Conservation (phyloP, 192 early-diverging fungal species). For the Coemansia sp. region DNA sequence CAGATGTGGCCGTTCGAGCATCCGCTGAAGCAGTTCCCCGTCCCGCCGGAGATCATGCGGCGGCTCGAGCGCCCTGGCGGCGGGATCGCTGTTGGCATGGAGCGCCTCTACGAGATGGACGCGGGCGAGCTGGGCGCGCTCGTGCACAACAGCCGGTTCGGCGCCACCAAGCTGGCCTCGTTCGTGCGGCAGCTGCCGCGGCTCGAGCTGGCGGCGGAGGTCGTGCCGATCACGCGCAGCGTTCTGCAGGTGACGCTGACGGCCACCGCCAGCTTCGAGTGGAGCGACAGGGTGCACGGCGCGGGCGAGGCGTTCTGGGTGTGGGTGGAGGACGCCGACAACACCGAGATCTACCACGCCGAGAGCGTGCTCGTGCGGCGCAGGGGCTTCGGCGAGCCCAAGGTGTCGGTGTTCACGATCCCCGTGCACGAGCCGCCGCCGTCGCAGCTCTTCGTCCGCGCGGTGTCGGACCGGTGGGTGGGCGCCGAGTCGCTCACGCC, state of each 20-base stretch:
- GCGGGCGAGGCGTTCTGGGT: conserved; percentile 92
- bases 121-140: conserved; percentile 83
- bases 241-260: conserved; percentile 84
- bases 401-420: conserved; percentile 82
- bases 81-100: conserved; percentile 37
- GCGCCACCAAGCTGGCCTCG: conserved; percentile 65
- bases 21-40: conserved; percentile 77
- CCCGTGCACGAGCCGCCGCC: conserved; percentile 91
- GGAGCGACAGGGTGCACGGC: conserved; percentile 95
- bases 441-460: conserved; percentile 89
- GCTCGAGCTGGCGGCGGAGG: conserved; percentile 73
- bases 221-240: conserved; percentile 92
- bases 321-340: conserved; percentile 91
- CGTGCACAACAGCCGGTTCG: conserved; percentile 80
- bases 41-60: conserved; percentile 70
- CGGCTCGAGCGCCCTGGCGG: conserved; percentile 57
- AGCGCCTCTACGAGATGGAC: conserved; percentile 85
- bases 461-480: conserved; percentile 94
- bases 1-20: conserved; percentile 93
- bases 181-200: conserved; percentile 86
- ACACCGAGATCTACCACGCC: conserved; percentile 87
- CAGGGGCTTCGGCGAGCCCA: conserved; percentile 66
- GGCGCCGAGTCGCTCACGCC: too few relatives aligned
- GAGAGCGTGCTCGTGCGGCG: conserved; percentile 86
- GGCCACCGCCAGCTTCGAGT: conserved; percentile 85